A percentile compares a stretch with the other conserved stretches of the same genome.
Evolutionary conservation across 345 rosid genomes (phyloP).

Genomic region (Brassica carinata): DNA sequence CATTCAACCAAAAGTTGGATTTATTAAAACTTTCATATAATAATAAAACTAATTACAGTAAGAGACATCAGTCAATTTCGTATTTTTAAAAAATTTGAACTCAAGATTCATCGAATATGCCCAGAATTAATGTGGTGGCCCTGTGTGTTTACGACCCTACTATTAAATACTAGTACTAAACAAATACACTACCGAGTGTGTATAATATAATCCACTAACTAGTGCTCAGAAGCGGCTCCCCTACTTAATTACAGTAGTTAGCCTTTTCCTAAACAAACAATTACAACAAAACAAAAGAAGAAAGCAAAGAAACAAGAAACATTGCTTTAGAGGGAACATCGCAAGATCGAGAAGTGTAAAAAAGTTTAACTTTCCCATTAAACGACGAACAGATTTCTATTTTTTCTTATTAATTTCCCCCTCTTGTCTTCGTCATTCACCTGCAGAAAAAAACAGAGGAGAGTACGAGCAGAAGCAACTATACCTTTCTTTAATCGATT

Average conservation of each 20-base stretch:
- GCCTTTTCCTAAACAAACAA: not conserved
- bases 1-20: not conserved
- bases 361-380: slow-evolving; percentile 34
- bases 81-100: not conserved
- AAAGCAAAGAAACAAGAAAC: slow-evolving; percentile 33
- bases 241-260: slow-evolving; percentile 29
- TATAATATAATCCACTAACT: slow-evolving; percentile 25
- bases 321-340: slow-evolving; percentile 41
- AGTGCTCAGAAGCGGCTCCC: slow-evolving; percentile 30
- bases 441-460: slow-evolving; percentile 31
- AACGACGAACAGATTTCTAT: slow-evolving; percentile 39
- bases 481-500: slow-evolving; percentile 27
- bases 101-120: slow-evolving; percentile 32
- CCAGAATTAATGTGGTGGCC: slow-evolving; percentile 1
- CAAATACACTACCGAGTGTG: slow-evolving; percentile 24
- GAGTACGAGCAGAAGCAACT: slow-evolving; percentile 9
- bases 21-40: not conserved
- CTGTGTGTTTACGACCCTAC: slow-evolving; percentile 8
- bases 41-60: not conserved
- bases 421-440: slow-evolving; percentile 23
- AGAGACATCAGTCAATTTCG: not conserved
- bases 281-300: not conserved
- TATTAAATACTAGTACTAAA: too few species aligned
- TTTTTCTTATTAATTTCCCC: not conserved
- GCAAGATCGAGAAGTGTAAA: slow-evolving; percentile 29